Percentiles rank a stretch among this genome's conserved stretches.
Conservation (phyloP, 164 flowering plant genomes). For the Magnolia sinica region DNA sequence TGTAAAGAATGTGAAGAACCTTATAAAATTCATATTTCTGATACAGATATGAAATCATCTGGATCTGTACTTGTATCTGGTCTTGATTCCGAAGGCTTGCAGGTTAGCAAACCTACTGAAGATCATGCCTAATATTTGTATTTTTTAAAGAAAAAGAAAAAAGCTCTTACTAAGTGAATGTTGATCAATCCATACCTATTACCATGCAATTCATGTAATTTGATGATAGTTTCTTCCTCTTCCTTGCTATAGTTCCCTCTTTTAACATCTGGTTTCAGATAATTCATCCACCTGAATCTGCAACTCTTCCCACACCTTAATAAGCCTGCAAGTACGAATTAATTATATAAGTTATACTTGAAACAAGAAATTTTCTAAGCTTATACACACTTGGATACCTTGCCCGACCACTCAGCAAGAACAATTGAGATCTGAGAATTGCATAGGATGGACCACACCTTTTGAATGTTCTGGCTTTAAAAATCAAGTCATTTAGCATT, state of each 20-base stretch:
- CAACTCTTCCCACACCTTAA: slow-evolving; percentile 43
- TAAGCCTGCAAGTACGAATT: slow-evolving; percentile 21
- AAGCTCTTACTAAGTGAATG: no score
- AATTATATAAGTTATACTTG: not conserved
- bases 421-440: no score
- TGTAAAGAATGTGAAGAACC: not conserved
- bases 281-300: slow-evolving; percentile 42
- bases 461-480: no score
- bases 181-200: slow-evolving; percentile 24
- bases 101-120: no score
- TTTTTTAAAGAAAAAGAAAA: no score
- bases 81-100: not conserved
- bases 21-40: not conserved
- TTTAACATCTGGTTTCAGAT: slow-evolving; percentile 35
- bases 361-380: no score
- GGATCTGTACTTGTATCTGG: not conserved
- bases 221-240: slow-evolving; percentile 37
- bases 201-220: slow-evolving; percentile 30
- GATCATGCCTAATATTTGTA: not conserved
- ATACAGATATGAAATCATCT: not conserved
- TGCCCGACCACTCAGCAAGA: no score
- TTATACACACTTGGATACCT: no score
- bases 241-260: slow-evolving; percentile 32
- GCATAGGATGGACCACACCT: no score
- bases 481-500: no score